Percentiles rank a stretch among this genome's conserved stretches.
Conservation (phyloP, 2,329 filamentous ascomycete species). For the Cladosporium cucumerinum region DNA sequence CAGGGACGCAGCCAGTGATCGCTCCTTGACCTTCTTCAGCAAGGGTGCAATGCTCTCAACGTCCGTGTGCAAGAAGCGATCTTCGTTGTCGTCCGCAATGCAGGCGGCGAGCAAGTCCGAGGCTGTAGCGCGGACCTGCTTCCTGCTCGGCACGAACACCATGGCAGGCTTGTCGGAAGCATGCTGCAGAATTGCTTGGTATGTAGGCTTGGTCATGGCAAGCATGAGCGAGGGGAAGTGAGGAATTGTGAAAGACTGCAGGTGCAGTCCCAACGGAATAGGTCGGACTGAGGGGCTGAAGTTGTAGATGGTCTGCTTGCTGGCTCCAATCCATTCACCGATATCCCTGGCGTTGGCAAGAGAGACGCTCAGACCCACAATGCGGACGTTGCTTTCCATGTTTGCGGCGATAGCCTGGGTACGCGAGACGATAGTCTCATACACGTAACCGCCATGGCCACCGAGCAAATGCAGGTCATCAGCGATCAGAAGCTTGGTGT, state of each 20-base stretch:
- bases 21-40: constrained; percentile 78
- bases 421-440: constrained; percentile 94
- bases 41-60: constrained; percentile 77
- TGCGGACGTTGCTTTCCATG: constrained; percentile 77
- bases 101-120: constrained; percentile 85
- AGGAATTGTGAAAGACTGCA: constrained; percentile 92
- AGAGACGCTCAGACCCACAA: constrained; percentile 86
- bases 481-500: constrained; percentile 84
- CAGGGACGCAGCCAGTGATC: constrained; percentile 80
- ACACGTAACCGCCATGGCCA: constrained; percentile 79
- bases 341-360: constrained; percentile 90
- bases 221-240: constrained; percentile 98
- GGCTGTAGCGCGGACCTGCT: constrained; percentile 85
- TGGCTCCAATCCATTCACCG: constrained; percentile 96
- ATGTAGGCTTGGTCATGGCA: constrained; percentile 94
- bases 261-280: constrained; percentile 85
- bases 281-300: constrained; percentile 91
- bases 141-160: constrained; percentile 87
- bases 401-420: constrained; percentile 96
- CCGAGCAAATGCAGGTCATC: constrained; percentile 94
- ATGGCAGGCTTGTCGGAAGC: constrained; percentile 82
- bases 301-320: constrained; percentile 97
- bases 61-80: constrained; percentile 86
- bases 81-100: constrained; percentile 83
- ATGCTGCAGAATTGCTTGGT: constrained; percentile 81